phyloP scores from a whole-genome alignment of 768 basidiomycete species.

The Kwoniella mangroviensis region DNA sequence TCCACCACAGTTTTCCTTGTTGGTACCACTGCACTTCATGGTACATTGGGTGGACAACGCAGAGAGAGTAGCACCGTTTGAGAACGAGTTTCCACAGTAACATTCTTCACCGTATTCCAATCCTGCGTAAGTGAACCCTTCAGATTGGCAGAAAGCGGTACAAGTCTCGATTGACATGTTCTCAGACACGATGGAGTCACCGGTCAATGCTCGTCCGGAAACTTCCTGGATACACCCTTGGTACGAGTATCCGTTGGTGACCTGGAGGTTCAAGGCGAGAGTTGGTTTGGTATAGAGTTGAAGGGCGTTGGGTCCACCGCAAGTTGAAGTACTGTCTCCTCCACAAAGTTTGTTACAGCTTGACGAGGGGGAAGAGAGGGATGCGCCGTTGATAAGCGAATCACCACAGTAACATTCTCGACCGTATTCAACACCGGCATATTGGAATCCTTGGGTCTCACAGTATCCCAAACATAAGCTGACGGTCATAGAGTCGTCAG shows the following conservation, averaged over 20 bases:
- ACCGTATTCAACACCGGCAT: conserved; percentile 33
- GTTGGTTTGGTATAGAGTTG: conserved; percentile 31
- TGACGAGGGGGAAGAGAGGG: conserved; percentile 20
- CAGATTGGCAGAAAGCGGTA: conserved; percentile 31
- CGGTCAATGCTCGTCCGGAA: conserved; percentile 37
- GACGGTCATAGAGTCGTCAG: conserved; percentile 27
- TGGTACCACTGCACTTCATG: conserved; percentile 42
- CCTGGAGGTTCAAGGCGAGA: conserved; percentile 18
- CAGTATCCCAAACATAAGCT: conserved; percentile 25
- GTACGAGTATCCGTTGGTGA: conserved; percentile 23
- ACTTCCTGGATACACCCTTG: conserved; percentile 40
- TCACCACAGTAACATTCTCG: conserved; percentile 39
- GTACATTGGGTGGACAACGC: conserved; percentile 24
- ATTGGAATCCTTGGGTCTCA: conserved; percentile 17
- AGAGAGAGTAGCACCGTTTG: conserved; percentile 36
- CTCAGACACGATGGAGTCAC: conserved; percentile 22
- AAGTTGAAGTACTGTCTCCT: conserved; percentile 17
- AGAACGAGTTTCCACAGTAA: conserved; percentile 39
- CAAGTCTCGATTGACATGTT: conserved; percentile 37
- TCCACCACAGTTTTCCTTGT: conserved; percentile 29
- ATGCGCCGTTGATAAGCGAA: conserved; percentile 34
- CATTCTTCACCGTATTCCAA: conserved; percentile 44
- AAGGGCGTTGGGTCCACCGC: conserved; percentile 30
- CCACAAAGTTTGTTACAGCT: conserved; percentile 28
- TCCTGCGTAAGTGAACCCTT: conserved; percentile 34